phyloP scores from a whole-genome alignment of 75 land plant species.

The Picea glauca region DNA sequence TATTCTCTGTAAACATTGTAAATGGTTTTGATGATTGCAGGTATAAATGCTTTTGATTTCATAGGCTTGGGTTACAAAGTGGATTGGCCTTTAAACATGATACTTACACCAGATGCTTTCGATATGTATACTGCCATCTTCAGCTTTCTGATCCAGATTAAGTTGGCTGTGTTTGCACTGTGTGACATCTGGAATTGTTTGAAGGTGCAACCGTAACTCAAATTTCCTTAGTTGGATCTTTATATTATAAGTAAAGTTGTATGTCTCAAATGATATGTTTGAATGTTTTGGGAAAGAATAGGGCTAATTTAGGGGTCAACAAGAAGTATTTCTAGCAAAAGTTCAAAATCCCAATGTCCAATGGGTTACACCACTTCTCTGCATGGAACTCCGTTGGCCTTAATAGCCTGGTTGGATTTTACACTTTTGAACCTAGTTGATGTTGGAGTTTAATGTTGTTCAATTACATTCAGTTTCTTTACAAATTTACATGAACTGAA shows the following conservation, averaged over 20 bases:
- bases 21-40: constrained; percentile 30
- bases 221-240: not conserved
- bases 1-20: not conserved
- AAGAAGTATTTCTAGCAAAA: not conserved
- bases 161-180: constrained; percentile 68
- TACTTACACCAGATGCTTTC: constrained; percentile 61
- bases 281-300: too few relatives aligned
- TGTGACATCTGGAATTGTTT: constrained; percentile 65
- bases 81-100: constrained; percentile 84
- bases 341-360: not conserved
- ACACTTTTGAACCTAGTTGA: too few relatives aligned
- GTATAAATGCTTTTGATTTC: constrained; percentile 68
- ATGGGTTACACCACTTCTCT: not conserved
- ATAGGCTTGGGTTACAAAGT: constrained; percentile 78
- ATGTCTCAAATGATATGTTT: not conserved
- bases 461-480: too few relatives aligned
- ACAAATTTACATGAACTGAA: too few relatives aligned
- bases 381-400: not conserved
- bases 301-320: not conserved
- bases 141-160: constrained; percentile 65
- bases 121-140: constrained; percentile 70
- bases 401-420: too few relatives aligned
- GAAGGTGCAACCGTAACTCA: constrained; percentile 45
- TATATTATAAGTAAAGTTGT: not conserved
- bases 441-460: too few relatives aligned